Base-by-base conservation (phyloP, 139 green algal species). In the Zygnema circumcarinatum region DNA sequence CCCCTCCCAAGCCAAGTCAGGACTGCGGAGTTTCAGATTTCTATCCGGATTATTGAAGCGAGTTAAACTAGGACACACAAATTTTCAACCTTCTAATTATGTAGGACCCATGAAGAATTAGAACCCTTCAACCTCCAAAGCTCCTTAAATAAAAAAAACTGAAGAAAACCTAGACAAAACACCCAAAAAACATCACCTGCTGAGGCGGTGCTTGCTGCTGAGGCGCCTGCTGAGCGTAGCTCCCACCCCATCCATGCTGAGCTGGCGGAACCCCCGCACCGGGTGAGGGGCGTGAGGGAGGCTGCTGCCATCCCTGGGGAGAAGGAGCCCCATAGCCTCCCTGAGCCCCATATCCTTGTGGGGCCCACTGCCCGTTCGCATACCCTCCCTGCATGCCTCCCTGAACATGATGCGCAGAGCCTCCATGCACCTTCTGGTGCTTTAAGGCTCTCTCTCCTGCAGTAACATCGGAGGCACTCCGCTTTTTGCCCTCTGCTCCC, bases 401-500 rank as follows among this genome's bases (percentile, higher is more conserved):
- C 36, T 78, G 38, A 78, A 56, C 3, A 47, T 47, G 38, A 11
- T 3, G 7, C 38, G 36, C 3, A 47, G 7, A 3, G 16, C 7
- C 16, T 16, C 7, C 3, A 11, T 78, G 69, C 11, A 47, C 69
- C 16, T 47, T 47, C 11, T 78, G 38, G 69, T 56, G 38, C 16
- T 47, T 47, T 47, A 3, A 7, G 3, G 7, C 36, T 47, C 38
- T 47, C 7, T 47, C 69, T n/a, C 56, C 56, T 35, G 29, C 29
- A 47, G 36, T 78, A 11, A 11, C 16, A 78, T 56, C 38, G 38
- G 69, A 78, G 39, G 16, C 7, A 41, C 7, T 11, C 11, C 38
- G 3, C 76, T 42, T 81, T 52, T 42, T 81, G 3, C 69, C 69
- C 0, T 33, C 87, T n/a, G 90, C 90, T 25, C 91, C 54, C 21